A percentile compares a stretch with the other conserved stretches of the same genome.
Conservation (phyloP, 1,284 basidiomycete genomes). For the Omphalotus olearius region DNA sequence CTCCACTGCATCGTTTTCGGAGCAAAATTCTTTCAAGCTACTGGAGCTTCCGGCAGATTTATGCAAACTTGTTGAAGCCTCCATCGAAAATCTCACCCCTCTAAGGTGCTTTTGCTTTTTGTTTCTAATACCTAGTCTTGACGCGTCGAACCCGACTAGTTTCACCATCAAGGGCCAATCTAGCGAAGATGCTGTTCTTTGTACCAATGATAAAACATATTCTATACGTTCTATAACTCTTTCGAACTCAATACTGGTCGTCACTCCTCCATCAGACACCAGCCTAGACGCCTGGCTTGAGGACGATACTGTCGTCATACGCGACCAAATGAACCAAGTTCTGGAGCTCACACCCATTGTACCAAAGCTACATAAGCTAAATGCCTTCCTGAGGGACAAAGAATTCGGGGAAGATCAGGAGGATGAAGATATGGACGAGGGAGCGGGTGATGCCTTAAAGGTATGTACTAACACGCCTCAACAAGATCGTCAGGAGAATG, state of each 20-base stretch:
- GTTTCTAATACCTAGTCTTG: neutral
- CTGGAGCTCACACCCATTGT: conserved; percentile 73
- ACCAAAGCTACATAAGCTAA: conserved; percentile 70
- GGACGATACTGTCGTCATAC: conserved; percentile 49
- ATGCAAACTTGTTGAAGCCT: conserved; percentile 44
- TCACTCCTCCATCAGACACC: conserved; percentile 47
- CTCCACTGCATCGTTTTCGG: conserved; percentile 40
- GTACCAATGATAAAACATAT: conserved; percentile 78
- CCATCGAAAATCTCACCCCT: conserved; percentile 26
- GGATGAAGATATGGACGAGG: conserved; percentile 37
- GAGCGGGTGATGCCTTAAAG: conserved; percentile 17
- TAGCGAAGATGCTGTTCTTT: conserved; percentile 85
- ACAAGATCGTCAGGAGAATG: neutral
- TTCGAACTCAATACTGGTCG: conserved; percentile 81
- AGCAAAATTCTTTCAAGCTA: conserved; percentile 55
- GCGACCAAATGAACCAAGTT: conserved; percentile 72
- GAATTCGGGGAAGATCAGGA: conserved; percentile 68
- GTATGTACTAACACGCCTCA: neutral
- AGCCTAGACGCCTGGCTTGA: conserved; percentile 21
- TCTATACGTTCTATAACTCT: conserved; percentile 75
- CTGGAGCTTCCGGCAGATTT: conserved; percentile 68
- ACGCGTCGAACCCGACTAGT: conserved; percentile 30
- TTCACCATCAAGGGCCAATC: conserved; percentile 77
- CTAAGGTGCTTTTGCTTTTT: conserved; percentile 23
- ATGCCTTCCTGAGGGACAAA: conserved; percentile 53